A percentile compares a stretch with the other conserved stretches of the same genome.
Evolutionary conservation across 2,329 filamentous ascomycete genomes (phyloP).

Genomic region (Paracoccidioides brasiliensis): DNA sequence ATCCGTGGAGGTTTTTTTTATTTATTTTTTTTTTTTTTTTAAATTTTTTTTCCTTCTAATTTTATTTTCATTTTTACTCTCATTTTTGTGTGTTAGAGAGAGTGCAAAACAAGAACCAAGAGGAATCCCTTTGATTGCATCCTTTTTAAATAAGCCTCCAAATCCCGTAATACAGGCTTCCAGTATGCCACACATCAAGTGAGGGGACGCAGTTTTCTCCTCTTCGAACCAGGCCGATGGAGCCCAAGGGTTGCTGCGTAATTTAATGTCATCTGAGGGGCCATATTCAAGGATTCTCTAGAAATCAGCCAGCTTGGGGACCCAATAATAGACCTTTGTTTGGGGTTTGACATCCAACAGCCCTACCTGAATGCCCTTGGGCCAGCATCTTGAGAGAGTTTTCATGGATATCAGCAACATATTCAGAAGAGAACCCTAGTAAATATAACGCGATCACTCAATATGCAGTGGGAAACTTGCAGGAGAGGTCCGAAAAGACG

Average conservation of each 20-base stretch:
- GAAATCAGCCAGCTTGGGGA: not conserved
- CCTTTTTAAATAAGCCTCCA: slow-evolving; percentile 23
- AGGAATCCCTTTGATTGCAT: not conserved
- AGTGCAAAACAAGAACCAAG: not conserved
- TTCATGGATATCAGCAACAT: slow-evolving; percentile 10
- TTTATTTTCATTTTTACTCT: no score
- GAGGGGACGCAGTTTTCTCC: slow-evolving; percentile 19
- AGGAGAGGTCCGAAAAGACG: slow-evolving; percentile 10
- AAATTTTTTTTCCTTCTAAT: no score
- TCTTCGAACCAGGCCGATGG: slow-evolving; percentile 11
- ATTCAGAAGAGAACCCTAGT: slow-evolving; percentile 21
- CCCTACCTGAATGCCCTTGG: not conserved
- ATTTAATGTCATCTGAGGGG: slow-evolving; percentile 26
- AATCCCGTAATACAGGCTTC: slow-evolving; percentile 23
- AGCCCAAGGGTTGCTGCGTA: slow-evolving; percentile 25
- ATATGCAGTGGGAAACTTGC: slow-evolving; percentile 21
- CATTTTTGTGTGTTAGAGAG: no score
- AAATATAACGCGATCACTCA: slow-evolving; percentile 23
- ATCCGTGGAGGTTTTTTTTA: no score
- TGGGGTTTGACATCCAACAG: not conserved
- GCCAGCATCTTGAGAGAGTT: not conserved
- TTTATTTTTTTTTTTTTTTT: no score
- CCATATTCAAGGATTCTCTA: slow-evolving; percentile 17
- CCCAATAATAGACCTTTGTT: not conserved
- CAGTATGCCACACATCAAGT: slow-evolving; percentile 22